A percentile compares a stretch with the other conserved stretches of the same genome.
Conservation (phyloP, 805 yeast genomes). For the Candida chilensis region DNA sequence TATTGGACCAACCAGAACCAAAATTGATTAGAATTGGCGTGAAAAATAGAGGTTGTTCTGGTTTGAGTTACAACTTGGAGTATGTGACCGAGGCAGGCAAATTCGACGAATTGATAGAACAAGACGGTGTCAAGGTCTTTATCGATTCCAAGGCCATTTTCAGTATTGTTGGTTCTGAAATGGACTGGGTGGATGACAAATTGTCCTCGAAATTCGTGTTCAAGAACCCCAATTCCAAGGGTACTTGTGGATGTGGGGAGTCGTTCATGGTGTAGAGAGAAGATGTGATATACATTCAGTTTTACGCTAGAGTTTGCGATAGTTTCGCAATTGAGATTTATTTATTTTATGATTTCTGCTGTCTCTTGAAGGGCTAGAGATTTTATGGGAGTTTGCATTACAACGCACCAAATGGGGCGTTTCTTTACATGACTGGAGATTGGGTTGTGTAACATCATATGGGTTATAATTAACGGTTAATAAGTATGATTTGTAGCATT, state of each 20-base stretch:
- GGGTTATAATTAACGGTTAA: no score
- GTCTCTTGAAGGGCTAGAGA: no score
- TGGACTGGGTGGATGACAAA: conserved; percentile 98
- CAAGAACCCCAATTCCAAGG: conserved; percentile 93
- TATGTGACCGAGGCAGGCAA: conserved; percentile 89
- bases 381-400: no score
- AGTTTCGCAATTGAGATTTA: no score
- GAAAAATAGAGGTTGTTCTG: conserved; percentile 95
- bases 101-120: conserved; percentile 88
- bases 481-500: no score
- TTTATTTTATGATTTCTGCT: no score
- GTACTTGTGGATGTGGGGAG: conserved; percentile 98
- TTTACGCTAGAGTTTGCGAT: no score
- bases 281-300: no score
- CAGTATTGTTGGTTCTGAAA: conserved; percentile 92
- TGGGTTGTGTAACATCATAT: no score
- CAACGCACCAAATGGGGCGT: no score
- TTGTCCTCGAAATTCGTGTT: conserved; percentile 83
- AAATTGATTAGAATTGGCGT: conserved; percentile 88
- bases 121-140: conserved; percentile 87
- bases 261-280: conserved; percentile 91
- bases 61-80: conserved; percentile 83
- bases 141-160: conserved; percentile 95
- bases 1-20: conserved; percentile 78
- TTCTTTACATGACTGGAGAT: no score